Evolutionary conservation across 345 rosid species (phyloP), one percentile per base, ranked within the genome.

Genomic region (Moringa oleifera): DNA sequence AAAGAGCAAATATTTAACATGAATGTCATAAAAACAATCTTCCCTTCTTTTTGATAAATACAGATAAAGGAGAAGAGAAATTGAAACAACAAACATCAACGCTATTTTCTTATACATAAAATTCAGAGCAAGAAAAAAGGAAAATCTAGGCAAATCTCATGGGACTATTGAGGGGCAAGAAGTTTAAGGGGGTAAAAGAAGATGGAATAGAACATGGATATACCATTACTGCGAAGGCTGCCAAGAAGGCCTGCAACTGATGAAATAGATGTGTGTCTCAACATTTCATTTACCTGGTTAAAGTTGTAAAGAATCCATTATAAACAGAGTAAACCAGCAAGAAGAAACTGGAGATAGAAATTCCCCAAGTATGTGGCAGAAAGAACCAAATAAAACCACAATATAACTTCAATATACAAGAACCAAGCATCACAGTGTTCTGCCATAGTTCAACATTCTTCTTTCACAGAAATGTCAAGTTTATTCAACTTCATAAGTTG

Each of bases 191-290:
- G 61, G 65, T 21, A 24, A 1, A 60, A 51, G 21, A 19, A 50
- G 22, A 55, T 11, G 7, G 46, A 66, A 72, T 31, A 62, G 67
- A 58, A 36, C 49, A 31, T 8, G 24, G 6, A 68, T 45, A 23
- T 80, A 90, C 96, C 97, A 61, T 86, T 81, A 75, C 89, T 85
- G 57, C 95, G 89, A 58, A 88, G 85, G 73, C 85, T 83, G 71
- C 84, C 82, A 57, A 90, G 47, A 45, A 86, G 73, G 57, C 75
- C 77, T 54, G 93, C 86, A 75, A 84, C 80, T 68, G 80, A 72
- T 41, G 90, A 62, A 68, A 76, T 64, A 15, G 96, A 79, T 37
- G 86, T 73, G 73, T 73, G 83, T 78, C 93, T 85, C 25, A 82
- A 68, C 83, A 94, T 78, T 77, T 83, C 87, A 69, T 78, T 82